A percentile compares a stretch with the other conserved stretches of the same genome.
Evolutionary conservation across 805 yeast genomes (phyloP).

Genomic region (Hyphopichia homilentoma): DNA sequence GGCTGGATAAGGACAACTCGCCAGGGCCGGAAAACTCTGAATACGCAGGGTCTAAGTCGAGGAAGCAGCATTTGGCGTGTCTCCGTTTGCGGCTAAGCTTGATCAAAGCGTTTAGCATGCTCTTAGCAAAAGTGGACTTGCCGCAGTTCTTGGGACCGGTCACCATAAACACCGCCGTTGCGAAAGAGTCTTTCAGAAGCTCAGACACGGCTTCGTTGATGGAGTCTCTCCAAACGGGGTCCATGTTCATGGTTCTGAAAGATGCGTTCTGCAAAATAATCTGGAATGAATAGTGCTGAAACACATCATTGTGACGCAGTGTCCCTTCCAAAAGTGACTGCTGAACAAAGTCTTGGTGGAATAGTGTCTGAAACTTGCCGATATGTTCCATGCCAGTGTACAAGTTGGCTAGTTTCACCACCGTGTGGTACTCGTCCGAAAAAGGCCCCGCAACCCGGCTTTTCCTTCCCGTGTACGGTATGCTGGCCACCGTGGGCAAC

Average conservation of each 20-base stretch:
- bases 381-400: conserved; percentile 46
- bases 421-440: conserved; percentile 41
- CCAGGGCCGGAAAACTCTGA: conserved; percentile 75
- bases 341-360: no score
- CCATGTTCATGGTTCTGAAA: background rate
- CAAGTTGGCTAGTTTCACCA: conserved; percentile 33
- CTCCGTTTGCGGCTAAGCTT: conserved; percentile 17
- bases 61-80: conserved; percentile 36
- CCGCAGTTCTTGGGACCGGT: conserved; percentile 77
- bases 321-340: no score
- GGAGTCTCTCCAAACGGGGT: background rate
- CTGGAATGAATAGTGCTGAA: no score
- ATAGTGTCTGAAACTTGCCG: no score
- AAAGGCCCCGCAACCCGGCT: conserved; percentile 19
- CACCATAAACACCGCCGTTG: conserved; percentile 29
- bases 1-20: conserved; percentile 52
- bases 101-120: conserved; percentile 49
- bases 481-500: conserved; percentile 42
- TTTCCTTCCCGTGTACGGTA: conserved; percentile 27
- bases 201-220: background rate
- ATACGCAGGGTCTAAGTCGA: conserved; percentile 90
- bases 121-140: conserved; percentile 65
- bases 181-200: conserved; percentile 12
- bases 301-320: no score
- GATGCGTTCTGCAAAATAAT: no score